phyloP scores from a whole-genome alignment of 345 rosid species.

The Rhodomyrtus tomentosa region DNA sequence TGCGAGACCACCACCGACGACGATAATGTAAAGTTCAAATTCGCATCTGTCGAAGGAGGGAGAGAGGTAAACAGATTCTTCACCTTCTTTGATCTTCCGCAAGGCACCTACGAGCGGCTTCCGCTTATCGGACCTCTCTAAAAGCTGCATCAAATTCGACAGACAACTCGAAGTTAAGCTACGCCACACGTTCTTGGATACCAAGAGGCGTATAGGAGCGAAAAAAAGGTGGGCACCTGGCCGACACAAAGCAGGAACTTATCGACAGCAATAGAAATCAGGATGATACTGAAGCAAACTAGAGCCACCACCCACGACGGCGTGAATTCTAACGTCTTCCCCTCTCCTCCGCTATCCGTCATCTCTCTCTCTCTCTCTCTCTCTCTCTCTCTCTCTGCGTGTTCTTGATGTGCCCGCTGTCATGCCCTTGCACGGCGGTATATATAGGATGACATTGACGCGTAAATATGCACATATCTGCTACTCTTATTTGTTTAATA shows the following conservation, averaged over 20 bases:
- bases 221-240: constrained; percentile 24
- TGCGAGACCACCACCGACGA: constrained; percentile 9
- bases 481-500: neutral
- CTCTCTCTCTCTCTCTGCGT: neutral
- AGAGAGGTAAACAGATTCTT: neutral
- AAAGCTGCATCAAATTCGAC: constrained; percentile 13
- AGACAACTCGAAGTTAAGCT: neutral
- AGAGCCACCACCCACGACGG: constrained; percentile 90
- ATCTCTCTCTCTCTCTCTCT: constrained; percentile 6
- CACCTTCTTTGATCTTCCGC: constrained; percentile 79
- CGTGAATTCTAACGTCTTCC: constrained; percentile 47
- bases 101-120: constrained; percentile 65
- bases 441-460: neutral
- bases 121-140: constrained; percentile 36
- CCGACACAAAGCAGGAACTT: constrained; percentile 50
- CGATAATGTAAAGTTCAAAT: neutral
- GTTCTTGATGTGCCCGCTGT: neutral
- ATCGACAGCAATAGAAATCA: constrained; percentile 55
- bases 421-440: neutral
- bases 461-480: neutral
- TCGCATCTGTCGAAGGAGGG: neutral
- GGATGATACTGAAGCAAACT: constrained; percentile 64
- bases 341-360: constrained; percentile 31
- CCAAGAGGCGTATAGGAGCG: neutral
- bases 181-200: neutral